Conservation (phyloP, 1,284 basidiomycete genomes). For the Dichomitus squalens region DNA sequence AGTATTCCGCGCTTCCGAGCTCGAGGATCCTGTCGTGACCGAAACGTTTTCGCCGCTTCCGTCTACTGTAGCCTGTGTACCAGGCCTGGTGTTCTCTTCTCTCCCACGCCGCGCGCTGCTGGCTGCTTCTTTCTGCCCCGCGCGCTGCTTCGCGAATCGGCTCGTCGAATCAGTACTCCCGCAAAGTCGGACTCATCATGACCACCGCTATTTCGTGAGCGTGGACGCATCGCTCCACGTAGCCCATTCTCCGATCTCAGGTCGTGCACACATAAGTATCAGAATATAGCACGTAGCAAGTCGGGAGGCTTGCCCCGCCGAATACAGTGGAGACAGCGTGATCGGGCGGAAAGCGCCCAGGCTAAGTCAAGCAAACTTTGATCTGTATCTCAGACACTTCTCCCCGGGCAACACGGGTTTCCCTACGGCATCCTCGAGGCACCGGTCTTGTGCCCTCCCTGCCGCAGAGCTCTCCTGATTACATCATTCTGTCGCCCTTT, state of each 20-base stretch:
- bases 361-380: slow-evolving; percentile 10
- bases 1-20: no score
- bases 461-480: background rate
- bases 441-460: slow-evolving; percentile 28
- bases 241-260: no score
- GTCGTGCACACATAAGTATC: background rate
- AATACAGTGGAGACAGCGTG: background rate
- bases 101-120: background rate
- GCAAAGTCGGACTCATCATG: no score
- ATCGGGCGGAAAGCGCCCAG: background rate
- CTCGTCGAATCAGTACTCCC: background rate
- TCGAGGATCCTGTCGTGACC: no score
- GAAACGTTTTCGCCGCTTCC: background rate
- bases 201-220: no score
- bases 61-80: background rate
- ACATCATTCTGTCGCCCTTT: background rate
- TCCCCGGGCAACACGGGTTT: slow-evolving; percentile 20
- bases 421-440: slow-evolving; percentile 31
- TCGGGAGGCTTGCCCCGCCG: background rate
- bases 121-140: background rate
- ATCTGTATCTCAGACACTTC: slow-evolving; percentile 19
- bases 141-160: no score
- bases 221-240: no score
- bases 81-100: background rate
- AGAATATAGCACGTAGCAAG: background rate